Conservation (phyloP, 1,139 yeast species). For the Nakaseomyces glabratus region DNA sequence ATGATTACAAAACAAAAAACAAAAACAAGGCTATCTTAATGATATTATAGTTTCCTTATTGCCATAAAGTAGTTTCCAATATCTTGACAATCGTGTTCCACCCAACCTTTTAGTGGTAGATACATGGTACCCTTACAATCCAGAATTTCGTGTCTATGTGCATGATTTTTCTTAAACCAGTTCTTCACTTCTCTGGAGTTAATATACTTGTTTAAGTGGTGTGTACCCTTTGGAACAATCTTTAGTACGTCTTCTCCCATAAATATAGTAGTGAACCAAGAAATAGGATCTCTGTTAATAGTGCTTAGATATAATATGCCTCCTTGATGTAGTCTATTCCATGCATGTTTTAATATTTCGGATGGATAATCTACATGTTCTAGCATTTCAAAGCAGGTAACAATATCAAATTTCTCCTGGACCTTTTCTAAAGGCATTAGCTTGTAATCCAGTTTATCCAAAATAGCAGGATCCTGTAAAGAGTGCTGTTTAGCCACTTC, state of each 20-base stretch:
- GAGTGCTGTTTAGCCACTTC: constrained; percentile 70
- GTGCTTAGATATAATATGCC: constrained; percentile 87
- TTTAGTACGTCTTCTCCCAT: constrained; percentile 74
- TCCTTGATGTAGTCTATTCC: constrained; percentile 50
- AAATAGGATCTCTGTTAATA: constrained; percentile 77
- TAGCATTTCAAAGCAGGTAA: constrained; percentile 87
- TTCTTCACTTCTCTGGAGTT: constrained; percentile 61
- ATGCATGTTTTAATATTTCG: constrained; percentile 56
- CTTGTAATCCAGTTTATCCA: constrained; percentile 47
- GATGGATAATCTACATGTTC: constrained; percentile 90
- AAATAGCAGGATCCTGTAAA: constrained; percentile 52
- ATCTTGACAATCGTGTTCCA: constrained; percentile 46
- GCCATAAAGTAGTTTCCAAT: constrained; percentile 91
- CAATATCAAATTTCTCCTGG: constrained; percentile 51
- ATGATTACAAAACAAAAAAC: background rate
- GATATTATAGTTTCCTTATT: constrained; percentile 30
- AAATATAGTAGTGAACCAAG: constrained; percentile 89
- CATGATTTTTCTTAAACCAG: constrained; percentile 46
- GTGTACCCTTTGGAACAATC: constrained; percentile 90
- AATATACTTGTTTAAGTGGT: constrained; percentile 76
- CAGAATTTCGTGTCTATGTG: constrained; percentile 46
- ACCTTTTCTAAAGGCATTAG: constrained; percentile 55
- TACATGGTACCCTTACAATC: constrained; percentile 72
- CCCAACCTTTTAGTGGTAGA: constrained; percentile 82
- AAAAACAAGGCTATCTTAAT: background rate